Percentiles rank a stretch among this genome's conserved stretches.
phyloP scores from a whole-genome alignment of 176 grass and related monocot genomes.

The Urochloa ruziziensis region DNA sequence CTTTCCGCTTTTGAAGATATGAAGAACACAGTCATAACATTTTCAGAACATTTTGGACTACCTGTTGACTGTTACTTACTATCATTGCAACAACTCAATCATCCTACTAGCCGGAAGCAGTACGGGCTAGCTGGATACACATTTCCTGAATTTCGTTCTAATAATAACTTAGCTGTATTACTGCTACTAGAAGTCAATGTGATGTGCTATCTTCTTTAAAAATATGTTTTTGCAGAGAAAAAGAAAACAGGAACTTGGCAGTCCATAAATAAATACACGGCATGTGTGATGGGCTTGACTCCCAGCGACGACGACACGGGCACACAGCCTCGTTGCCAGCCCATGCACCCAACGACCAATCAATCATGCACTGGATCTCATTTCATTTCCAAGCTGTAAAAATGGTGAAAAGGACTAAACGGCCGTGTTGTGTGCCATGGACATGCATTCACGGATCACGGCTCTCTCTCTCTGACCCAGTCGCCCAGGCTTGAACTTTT shows the following conservation, averaged over 20 bases:
- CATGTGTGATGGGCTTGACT: slow-evolving; percentile 50
- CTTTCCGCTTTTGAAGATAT: not conserved
- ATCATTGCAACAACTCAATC: not conserved
- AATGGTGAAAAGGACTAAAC: slow-evolving; percentile 26
- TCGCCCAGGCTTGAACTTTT: not conserved
- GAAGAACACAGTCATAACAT: not conserved
- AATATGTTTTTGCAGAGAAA: no score
- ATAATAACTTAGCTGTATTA: not conserved
- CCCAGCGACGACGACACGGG: not conserved
- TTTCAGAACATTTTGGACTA: not conserved
- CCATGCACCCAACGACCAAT: slow-evolving; percentile 12
- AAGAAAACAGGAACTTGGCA: not conserved
- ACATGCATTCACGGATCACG: slow-evolving; percentile 4
- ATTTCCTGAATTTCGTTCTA: not conserved
- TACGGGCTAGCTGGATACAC: not conserved
- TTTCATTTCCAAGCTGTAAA: slow-evolving; percentile 25
- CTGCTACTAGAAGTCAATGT: not conserved
- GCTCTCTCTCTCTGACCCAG: not conserved
- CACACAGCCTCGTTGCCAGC: slow-evolving; percentile 9
- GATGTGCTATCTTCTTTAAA: not conserved
- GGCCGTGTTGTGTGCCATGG: slow-evolving; percentile 20
- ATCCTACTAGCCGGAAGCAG: not conserved
- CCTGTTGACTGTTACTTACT: no score
- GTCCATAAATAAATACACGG: slow-evolving; percentile 10
- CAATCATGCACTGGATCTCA: not conserved